A percentile compares a stretch with the other conserved stretches of the same genome.
Evolutionary conservation across 352 stramenopile genomes (phyloP).

Genomic region (Pythium brachiatum): DNA sequence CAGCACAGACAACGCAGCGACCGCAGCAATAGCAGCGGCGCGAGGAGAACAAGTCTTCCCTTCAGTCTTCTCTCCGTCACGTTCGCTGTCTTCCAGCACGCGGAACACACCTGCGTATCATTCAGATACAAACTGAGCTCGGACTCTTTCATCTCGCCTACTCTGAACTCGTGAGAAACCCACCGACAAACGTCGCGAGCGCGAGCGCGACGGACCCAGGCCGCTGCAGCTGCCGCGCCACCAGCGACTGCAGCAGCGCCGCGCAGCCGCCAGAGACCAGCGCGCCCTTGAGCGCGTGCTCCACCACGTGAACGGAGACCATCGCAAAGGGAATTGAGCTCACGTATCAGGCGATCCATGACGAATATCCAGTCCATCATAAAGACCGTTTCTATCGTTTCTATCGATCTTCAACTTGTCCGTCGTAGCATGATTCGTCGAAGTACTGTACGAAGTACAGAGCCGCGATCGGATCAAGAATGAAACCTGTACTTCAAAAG

Average conservation of each 20-base stretch:
- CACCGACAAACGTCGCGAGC: slow-evolving; percentile 54
- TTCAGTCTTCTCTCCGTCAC: neutral
- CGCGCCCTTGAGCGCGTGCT: slow-evolving; percentile 43
- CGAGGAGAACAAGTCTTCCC: slow-evolving; percentile 22
- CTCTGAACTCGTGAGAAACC: no score
- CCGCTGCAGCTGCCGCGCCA: slow-evolving; percentile 35
- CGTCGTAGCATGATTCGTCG: no score
- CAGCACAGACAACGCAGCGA: slow-evolving; percentile 39
- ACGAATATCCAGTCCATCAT: no score
- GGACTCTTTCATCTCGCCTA: no score
- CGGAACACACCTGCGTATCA: slow-evolving; percentile 34
- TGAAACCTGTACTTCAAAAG: neutral
- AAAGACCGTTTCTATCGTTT: neutral
- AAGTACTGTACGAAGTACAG: no score
- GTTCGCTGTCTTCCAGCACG: slow-evolving; percentile 38
- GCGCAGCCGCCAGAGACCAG: slow-evolving; percentile 32
- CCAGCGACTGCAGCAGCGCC: slow-evolving; percentile 34
- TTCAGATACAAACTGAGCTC: no score
- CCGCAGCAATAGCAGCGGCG: slow-evolving; percentile 36
- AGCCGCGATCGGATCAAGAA: no score
- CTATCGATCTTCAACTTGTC: no score
- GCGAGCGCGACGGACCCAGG: slow-evolving; percentile 51
- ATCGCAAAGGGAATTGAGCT: slow-evolving; percentile 13
- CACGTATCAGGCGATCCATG: no score
- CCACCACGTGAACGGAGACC: slow-evolving; percentile 27